Conservation (phyloP, 2,329 filamentous ascomycete genomes). For the Penicillium paneum region DNA sequence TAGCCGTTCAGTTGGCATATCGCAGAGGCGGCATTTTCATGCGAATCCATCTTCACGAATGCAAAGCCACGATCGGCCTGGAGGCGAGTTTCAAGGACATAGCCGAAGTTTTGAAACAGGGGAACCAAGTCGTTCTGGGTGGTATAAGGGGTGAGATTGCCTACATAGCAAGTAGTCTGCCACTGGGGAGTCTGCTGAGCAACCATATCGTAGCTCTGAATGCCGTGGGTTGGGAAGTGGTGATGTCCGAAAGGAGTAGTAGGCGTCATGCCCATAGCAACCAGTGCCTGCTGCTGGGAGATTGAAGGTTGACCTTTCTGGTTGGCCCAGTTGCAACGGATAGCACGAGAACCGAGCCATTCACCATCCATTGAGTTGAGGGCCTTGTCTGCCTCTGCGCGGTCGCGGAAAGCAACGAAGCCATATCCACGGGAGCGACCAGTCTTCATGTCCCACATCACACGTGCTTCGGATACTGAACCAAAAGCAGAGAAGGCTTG, state of each 20-base stretch:
- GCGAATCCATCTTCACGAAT: constrained; percentile 98
- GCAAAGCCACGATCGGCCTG: constrained; percentile 97
- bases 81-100: constrained; percentile 94
- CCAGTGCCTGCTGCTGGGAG: constrained; percentile 95
- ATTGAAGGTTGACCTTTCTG: constrained; percentile 99
- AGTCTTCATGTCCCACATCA: constrained; percentile 99
- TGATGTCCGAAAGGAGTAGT: constrained; percentile 96
- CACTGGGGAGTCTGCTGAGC: constrained; percentile 90
- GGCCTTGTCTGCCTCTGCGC: constrained; percentile 89
- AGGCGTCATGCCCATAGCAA: constrained; percentile 95
- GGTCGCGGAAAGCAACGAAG: constrained; percentile 95
- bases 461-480: constrained; percentile 91
- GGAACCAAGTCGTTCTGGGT: constrained; percentile 96
- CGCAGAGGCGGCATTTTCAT: constrained; percentile 96
- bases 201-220: constrained; percentile 97
- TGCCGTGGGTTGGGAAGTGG: constrained; percentile 93
- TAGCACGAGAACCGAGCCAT: constrained; percentile 96
- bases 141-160: constrained; percentile 96
- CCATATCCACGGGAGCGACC: constrained; percentile 95
- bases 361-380: constrained; percentile 98
- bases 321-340: constrained; percentile 99
- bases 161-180: constrained; percentile 98
- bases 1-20: constrained; percentile 98
- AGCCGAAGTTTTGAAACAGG: constrained; percentile 97
- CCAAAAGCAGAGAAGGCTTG: constrained; percentile 97